Conservation (phyloP, 306 rosid species). For the Cicer arietinum region DNA sequence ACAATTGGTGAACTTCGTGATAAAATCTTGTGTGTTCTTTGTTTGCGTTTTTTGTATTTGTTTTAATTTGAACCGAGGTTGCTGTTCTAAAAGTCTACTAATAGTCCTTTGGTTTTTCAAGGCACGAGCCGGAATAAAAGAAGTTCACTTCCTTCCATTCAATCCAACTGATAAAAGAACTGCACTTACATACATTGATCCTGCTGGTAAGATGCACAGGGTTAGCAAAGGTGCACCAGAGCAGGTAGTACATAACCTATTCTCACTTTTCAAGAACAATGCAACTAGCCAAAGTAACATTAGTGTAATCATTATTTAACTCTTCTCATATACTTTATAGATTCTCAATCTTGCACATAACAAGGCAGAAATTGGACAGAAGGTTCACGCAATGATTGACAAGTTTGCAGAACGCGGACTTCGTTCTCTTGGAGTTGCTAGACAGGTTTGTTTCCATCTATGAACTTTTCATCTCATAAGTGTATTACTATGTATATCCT, state of each 20-base stretch:
- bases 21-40: too few species aligned
- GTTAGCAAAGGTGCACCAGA: slow-evolving; percentile 89
- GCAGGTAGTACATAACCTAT: slow-evolving; percentile 54
- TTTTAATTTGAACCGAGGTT: too few species aligned
- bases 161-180: slow-evolving; percentile 81
- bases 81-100: neutral
- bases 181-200: slow-evolving; percentile 73
- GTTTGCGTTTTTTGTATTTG: too few species aligned
- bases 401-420: slow-evolving; percentile 83
- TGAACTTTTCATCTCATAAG: neutral
- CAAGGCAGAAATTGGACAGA: slow-evolving; percentile 60
- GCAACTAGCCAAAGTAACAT: neutral
- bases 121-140: slow-evolving; percentile 70
- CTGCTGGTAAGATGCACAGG: slow-evolving; percentile 65
- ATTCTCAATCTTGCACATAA: slow-evolving; percentile 70
- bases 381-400: slow-evolving; percentile 66
- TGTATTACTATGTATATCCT: neutral
- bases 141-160: slow-evolving; percentile 86
- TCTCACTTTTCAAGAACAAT: slow-evolving; percentile 22
- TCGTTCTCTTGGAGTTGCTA: slow-evolving; percentile 70
- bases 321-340: slow-evolving; percentile 41
- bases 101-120: slow-evolving; percentile 36
- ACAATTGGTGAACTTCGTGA: too few species aligned
- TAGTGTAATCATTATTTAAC: neutral
- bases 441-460: slow-evolving; percentile 50